Evolutionary conservation across 441 rosid genomes (phyloP), one percentile per base, ranked within the genome.

Genomic region (Bruguiera hainesii): DNA sequence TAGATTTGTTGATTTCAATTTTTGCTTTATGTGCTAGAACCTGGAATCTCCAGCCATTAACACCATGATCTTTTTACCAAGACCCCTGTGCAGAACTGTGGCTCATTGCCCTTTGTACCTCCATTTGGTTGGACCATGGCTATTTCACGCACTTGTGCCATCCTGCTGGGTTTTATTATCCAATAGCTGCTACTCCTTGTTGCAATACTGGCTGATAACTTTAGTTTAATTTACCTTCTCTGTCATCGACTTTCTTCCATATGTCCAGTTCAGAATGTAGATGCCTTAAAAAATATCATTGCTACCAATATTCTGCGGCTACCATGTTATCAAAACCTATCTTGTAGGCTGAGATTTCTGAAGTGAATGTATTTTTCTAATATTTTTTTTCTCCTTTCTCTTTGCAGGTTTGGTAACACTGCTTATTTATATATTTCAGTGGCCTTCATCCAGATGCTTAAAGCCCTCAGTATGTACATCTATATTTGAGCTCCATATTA

Each of bases 371-470:
- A 42, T 13, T 42, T 13, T 11, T 11, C 5, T 42, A 10, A 42
- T 13, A 13, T 2, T 63, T 63, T 65, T 65, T 60, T 49, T 26
- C 63, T 51, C 59, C 65, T 52, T 53, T 60, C 50, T 65, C 48
- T 55, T 55, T 67, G 56, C 91, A 93, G 98, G 98, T 93, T 93
- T 83, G 98, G 98, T 49, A 94, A 91, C 79, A 94, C 99, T 69
- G 98, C 99, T 55, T 94, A 94, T 72, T 84, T 94, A 79, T 90
- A 87, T 80, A 95, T 92, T 63, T 95, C 97, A 11, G 98, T 91
- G 71, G 99, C 99, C 79, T 94, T 94, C 78, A 94, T 91, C 75
- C 99, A 94, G 88, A 95, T 95, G 99, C 98, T 95, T 52, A 95
- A 95, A 82, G 99, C 99, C 72, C 75, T 95, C 73, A 95, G 99